These are phyloP conservation scores for Sugiyamaella valdiviana DNA, from an alignment of 805 yeast species.

Conservation along the genomic window DNA sequence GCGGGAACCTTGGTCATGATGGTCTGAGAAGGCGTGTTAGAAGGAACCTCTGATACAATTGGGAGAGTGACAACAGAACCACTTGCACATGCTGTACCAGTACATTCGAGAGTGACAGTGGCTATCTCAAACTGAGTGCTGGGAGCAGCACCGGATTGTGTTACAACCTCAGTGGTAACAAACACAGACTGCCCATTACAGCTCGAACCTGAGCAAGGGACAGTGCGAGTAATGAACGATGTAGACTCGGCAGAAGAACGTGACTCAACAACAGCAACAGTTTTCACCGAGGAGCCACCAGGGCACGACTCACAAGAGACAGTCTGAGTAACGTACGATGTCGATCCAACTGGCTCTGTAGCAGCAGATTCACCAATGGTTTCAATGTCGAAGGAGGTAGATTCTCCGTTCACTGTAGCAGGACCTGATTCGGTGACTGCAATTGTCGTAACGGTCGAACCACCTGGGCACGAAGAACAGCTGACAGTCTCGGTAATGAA, in stretches of 20 bases:
- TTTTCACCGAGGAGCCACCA: background rate
- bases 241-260: background rate
- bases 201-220: constrained; percentile 7
- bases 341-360: background rate
- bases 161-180: background rate
- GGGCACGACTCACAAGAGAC: background rate
- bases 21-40: too few species aligned
- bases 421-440: too few species aligned
- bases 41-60: too few species aligned
- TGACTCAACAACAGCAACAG: background rate
- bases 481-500: too few species aligned
- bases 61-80: too few species aligned
- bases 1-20: too few species aligned
- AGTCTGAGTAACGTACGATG: background rate
- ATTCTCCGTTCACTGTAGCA: background rate
- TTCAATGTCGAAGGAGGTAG: too few species aligned
- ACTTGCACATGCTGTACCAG: background rate
- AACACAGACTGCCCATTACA: background rate
- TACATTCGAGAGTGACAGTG: constrained; percentile 2
- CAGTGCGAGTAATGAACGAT: constrained; percentile 6
- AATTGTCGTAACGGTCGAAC: background rate
- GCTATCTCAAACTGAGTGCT: background rate
- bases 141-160: background rate
- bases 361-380: too few species aligned
- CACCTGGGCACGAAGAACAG: constrained; percentile 1